Conservation (phyloP, 208 protist genomes). For the Crithidia sp. region DNA sequence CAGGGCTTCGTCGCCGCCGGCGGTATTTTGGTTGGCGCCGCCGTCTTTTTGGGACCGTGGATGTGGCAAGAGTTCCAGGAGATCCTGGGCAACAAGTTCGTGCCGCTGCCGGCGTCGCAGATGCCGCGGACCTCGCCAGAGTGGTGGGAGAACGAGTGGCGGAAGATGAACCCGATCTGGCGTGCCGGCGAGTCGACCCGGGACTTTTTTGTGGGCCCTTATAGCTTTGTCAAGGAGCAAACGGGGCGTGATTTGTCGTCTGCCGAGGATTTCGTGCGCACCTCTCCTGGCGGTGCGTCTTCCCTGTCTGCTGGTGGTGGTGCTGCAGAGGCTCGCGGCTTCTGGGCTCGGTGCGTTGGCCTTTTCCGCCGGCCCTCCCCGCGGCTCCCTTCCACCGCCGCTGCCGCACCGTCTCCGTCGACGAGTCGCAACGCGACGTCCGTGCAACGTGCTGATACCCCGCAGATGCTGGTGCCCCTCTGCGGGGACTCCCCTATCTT, state of each 20-base stretch:
- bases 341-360: slow-evolving; percentile 9
- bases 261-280: slow-evolving; percentile 52
- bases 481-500: slow-evolving; percentile 91
- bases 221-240: slow-evolving; percentile 64
- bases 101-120: slow-evolving; percentile 53
- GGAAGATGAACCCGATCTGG: slow-evolving; percentile 82
- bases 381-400: not conserved
- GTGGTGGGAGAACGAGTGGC: slow-evolving; percentile 94
- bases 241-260: slow-evolving; percentile 78
- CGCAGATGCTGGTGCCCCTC: slow-evolving; percentile 81
- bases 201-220: slow-evolving; percentile 71
- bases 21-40: slow-evolving; percentile 69
- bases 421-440: not conserved
- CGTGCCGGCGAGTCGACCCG: slow-evolving; percentile 63
- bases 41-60: slow-evolving; percentile 80
- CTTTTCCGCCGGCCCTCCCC: slow-evolving; percentile 7
- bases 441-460: slow-evolving; percentile 16
- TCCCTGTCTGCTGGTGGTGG: not conserved
- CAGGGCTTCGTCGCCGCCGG: slow-evolving; percentile 70
- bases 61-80: slow-evolving; percentile 74
- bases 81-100: slow-evolving; percentile 72
- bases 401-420: not conserved
- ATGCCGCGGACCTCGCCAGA: slow-evolving; percentile 75
- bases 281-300: slow-evolving; percentile 15
- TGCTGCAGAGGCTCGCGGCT: not conserved